Evolutionary conservation across 163 green algal genomes (phyloP).

Genomic region (Chlorella variabilis): DNA sequence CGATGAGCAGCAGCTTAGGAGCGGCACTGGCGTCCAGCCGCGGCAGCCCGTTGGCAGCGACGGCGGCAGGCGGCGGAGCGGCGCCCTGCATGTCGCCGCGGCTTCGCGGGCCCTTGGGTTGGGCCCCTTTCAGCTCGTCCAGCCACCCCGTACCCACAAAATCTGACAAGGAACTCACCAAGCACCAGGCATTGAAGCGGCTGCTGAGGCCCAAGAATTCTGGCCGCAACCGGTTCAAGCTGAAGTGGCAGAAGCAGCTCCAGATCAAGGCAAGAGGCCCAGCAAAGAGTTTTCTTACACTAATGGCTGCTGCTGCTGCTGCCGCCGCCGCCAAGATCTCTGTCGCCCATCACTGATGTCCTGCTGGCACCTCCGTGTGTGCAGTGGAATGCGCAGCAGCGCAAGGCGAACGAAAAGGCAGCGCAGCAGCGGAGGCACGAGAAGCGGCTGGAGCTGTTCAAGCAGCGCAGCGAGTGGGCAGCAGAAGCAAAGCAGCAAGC

Average conservation of each 20-base stretch:
- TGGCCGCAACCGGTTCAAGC: slow-evolving; percentile 28
- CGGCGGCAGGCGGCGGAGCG: neutral
- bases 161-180: too few species aligned
- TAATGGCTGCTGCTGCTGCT: neutral
- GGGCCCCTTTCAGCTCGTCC: too few species aligned
- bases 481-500: neutral
- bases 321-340: neutral
- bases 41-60: too few species aligned
- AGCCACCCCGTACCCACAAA: too few species aligned
- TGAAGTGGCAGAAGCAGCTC: slow-evolving; percentile 23
- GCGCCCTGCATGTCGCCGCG: neutral
- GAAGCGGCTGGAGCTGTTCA: slow-evolving; percentile 12
- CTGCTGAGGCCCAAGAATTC: slow-evolving; percentile 12
- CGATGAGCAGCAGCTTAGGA: too few species aligned
- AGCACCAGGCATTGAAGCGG: slow-evolving; percentile 13
- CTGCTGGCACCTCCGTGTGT: neutral
- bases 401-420: neutral
- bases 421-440: neutral
- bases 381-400: slow-evolving; percentile 21
- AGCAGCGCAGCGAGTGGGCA: slow-evolving; percentile 6
- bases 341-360: neutral
- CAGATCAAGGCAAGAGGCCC: slow-evolving; percentile 27
- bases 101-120: too few species aligned
- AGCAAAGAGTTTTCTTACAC: neutral
- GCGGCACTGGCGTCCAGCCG: too few species aligned